Percentiles rank a stretch among this genome's conserved stretches.
Conservation (phyloP, 2,329 filamentous ascomycete genomes). For the Claviceps capensis region DNA sequence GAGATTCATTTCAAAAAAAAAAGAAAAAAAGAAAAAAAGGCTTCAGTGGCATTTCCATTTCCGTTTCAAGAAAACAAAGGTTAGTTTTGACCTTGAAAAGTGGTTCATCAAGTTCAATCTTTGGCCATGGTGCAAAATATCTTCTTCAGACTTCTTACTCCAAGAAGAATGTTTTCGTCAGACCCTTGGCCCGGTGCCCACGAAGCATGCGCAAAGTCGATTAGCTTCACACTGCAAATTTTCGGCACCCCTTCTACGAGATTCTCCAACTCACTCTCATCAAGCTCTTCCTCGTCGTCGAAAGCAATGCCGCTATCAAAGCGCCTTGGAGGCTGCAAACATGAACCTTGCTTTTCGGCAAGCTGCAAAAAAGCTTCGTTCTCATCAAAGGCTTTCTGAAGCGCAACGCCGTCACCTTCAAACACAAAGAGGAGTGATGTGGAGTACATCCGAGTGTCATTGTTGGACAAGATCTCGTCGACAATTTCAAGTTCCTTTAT, state of each 20-base stretch:
- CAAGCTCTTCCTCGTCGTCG: slow-evolving; percentile 22
- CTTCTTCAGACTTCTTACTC: slow-evolving; percentile 55
- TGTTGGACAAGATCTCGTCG: slow-evolving; percentile 35
- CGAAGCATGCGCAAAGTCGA: slow-evolving; percentile 89
- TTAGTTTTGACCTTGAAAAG: no score
- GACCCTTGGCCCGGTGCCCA: slow-evolving; percentile 73
- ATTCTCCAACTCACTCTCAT: slow-evolving; percentile 34
- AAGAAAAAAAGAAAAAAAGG: not conserved
- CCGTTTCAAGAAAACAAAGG: no score
- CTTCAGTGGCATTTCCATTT: no score
- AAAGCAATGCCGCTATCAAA: slow-evolving; percentile 43
- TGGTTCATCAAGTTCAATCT: slow-evolving; percentile 7
- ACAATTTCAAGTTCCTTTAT: slow-evolving; percentile 38
- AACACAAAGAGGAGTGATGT: slow-evolving; percentile 49
- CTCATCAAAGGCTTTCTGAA: slow-evolving; percentile 40
- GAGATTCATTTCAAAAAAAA: no score
- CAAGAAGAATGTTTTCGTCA: slow-evolving; percentile 70
- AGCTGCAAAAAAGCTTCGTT: slow-evolving; percentile 36
- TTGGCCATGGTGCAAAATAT: slow-evolving; percentile 55
- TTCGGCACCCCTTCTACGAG: slow-evolving; percentile 39
- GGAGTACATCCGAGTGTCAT: slow-evolving; percentile 53
- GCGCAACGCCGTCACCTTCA: slow-evolving; percentile 45
- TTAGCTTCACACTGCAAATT: slow-evolving; percentile 71
- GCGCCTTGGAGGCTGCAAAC: slow-evolving; percentile 26
- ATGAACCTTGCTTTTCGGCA: slow-evolving; percentile 24